phyloP scores from a whole-genome alignment of 140 eudicot genomes.

The Cichorium intybus region DNA sequence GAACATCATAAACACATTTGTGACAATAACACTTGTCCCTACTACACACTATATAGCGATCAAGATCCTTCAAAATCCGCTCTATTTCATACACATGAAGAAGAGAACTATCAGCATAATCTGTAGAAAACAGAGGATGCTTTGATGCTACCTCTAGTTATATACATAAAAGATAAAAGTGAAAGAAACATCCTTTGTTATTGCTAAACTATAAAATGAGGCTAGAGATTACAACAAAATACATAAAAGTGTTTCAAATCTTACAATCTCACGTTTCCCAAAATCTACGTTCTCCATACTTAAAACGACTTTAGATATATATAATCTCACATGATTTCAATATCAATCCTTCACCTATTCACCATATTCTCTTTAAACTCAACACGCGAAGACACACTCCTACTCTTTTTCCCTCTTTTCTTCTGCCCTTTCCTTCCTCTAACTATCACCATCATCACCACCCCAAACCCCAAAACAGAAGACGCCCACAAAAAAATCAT shows the following conservation, averaged over 20 bases:
- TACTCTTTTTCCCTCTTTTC: slow-evolving; percentile 67
- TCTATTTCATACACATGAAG: slow-evolving; percentile 56
- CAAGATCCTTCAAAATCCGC: slow-evolving; percentile 52
- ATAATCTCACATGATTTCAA: slow-evolving; percentile 4
- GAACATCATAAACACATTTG: neutral
- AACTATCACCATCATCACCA: slow-evolving; percentile 50
- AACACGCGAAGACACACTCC: slow-evolving; percentile 49
- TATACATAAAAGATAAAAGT: neutral
- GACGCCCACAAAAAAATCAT: slow-evolving; percentile 66
- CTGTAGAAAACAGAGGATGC: neutral
- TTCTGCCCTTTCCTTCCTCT: slow-evolving; percentile 62
- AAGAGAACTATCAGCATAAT: slow-evolving; percentile 35
- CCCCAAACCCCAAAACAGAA: slow-evolving; percentile 64
- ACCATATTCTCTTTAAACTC: slow-evolving; percentile 20
- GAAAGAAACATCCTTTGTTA: slow-evolving; percentile 3
- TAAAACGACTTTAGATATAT: no score
- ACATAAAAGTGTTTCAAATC: slow-evolving; percentile 23
- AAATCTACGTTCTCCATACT: slow-evolving; percentile 26
- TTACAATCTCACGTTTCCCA: slow-evolving; percentile 4
- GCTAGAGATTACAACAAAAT: slow-evolving; percentile 14
- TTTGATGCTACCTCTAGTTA: neutral
- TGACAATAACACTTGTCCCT: neutral
- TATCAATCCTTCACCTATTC: neutral
- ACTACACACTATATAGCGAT: slow-evolving; percentile 36
- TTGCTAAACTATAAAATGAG: neutral